Evolutionary conservation across 352 stramenopile genomes (phyloP).

Genomic region (Phytopythium oedochilum): DNA sequence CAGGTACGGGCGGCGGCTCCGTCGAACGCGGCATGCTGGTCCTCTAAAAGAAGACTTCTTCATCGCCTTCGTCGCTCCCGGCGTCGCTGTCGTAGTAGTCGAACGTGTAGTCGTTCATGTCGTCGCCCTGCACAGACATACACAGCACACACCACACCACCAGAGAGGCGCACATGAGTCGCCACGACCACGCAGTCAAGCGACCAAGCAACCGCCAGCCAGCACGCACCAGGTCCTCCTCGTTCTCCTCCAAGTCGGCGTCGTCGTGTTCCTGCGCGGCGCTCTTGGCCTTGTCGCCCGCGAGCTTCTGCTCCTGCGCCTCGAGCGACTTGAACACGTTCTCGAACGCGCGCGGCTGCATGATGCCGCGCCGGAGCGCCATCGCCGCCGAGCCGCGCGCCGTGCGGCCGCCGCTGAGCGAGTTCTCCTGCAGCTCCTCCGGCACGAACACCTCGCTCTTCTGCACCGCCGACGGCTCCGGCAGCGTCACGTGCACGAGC

Average conservation of each 20-base stretch:
- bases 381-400: slow-evolving; percentile 3
- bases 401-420: slow-evolving; percentile 37
- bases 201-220: neutral
- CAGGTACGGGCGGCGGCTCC: no score
- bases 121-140: slow-evolving; percentile 26
- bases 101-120: slow-evolving; percentile 82
- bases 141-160: no score
- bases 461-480: slow-evolving; percentile 21
- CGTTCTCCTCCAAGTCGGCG: slow-evolving; percentile 51
- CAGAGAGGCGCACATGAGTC: neutral
- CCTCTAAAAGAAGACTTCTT: slow-evolving; percentile 78
- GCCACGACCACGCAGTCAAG: neutral
- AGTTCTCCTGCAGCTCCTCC: slow-evolving; percentile 54
- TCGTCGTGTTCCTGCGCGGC: slow-evolving; percentile 38
- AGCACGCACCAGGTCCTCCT: slow-evolving; percentile 46
- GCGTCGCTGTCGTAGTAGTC: slow-evolving; percentile 78
- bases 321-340: slow-evolving; percentile 67
- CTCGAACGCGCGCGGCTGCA: slow-evolving; percentile 65
- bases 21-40: no score
- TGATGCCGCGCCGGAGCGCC: slow-evolving; percentile 29
- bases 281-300: slow-evolving; percentile 39
- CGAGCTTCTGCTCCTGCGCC: slow-evolving; percentile 53
- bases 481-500: slow-evolving; percentile 64
- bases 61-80: slow-evolving; percentile 59
- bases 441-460: slow-evolving; percentile 64